Evolutionary conservation across 768 basidiomycete genomes (phyloP).

Genomic region (Tylopilus cervinicoccineus): DNA sequence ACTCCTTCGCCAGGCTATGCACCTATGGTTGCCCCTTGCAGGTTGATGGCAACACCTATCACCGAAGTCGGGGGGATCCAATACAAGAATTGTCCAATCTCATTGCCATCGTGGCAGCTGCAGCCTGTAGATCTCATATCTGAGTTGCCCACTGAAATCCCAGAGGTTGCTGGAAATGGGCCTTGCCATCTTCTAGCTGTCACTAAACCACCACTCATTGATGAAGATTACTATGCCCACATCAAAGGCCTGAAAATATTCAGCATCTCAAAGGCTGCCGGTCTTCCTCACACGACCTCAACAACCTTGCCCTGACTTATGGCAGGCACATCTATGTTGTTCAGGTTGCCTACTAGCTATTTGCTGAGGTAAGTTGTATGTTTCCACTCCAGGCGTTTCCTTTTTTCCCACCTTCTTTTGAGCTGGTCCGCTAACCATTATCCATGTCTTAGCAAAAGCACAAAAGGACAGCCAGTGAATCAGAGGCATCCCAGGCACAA

Average conservation of each 20-base stretch:
- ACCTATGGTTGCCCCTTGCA: conserved; percentile 65
- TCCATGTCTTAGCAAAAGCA: no score
- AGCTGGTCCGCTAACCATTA: no score
- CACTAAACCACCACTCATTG: conserved; percentile 97
- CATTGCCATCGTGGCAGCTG: conserved; percentile 81
- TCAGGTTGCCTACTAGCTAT: no score
- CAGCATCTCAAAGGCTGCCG: conserved; percentile 96
- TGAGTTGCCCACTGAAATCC: conserved; percentile 95
- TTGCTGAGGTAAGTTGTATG: no score
- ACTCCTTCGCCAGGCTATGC: conserved; percentile 93
- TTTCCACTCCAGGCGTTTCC: no score
- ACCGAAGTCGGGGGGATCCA: conserved; percentile 83
- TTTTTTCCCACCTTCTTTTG: no score
- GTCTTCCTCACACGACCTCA: conserved; percentile 99
- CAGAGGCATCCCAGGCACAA: no score
- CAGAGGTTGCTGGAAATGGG: conserved; percentile 96
- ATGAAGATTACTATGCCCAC: conserved; percentile 94
- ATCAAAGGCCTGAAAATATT: conserved; percentile 99
- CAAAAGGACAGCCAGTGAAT: no score
- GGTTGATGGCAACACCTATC: conserved; percentile 53
- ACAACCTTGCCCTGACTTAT: no score
- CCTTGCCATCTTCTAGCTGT: conserved; percentile 95
- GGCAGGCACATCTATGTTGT: no score
- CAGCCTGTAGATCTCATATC: conserved; percentile 89
- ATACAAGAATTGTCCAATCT: conserved; percentile 94